Percentiles rank a stretch among this genome's conserved stretches.
These are phyloP conservation scores for Dacryopinax spathularia DNA, from an alignment of 768 basidiomycete species.

Conservation along the genomic window DNA sequence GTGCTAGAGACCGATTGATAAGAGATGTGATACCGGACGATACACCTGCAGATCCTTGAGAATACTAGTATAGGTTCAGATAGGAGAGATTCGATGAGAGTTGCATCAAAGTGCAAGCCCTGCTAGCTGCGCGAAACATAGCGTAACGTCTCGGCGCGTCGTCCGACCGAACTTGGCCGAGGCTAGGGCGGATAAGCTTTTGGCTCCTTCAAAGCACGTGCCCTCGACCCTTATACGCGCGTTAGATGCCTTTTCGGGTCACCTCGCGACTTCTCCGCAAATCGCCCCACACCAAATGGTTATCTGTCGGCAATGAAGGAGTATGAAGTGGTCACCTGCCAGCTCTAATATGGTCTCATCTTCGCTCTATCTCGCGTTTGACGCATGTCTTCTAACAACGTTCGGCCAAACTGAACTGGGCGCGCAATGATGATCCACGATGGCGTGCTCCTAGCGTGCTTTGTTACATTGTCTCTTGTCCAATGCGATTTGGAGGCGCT, in stretches of 20 bases:
- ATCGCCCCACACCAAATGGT: neutral
- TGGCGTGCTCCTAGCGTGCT: constrained; percentile 3
- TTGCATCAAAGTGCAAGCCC: neutral
- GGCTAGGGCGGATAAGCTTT: neutral
- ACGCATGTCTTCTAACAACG: neutral
- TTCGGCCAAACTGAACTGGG: neutral
- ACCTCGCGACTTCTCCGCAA: neutral
- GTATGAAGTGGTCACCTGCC: neutral
- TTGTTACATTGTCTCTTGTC: neutral
- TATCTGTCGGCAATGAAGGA: neutral
- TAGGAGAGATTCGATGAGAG: too few species aligned
- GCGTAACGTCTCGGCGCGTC: too few species aligned
- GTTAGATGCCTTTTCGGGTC: neutral
- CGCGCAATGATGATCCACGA: constrained; percentile 1
- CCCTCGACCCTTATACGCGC: too few species aligned
- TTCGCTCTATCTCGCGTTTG: neutral
- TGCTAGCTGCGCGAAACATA: neutral
- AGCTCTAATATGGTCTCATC: neutral
- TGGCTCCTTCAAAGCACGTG: neutral
- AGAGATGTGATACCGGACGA: too few species aligned
- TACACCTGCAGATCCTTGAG: too few species aligned
- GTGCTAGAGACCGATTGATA: too few species aligned
- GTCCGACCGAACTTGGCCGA: neutral
- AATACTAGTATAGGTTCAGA: too few species aligned
- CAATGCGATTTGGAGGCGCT: neutral